These are phyloP conservation scores for Trichoderma polysporum DNA, from an alignment of 2,329 filamentous ascomycete genomes.

Conservation along the genomic window DNA sequence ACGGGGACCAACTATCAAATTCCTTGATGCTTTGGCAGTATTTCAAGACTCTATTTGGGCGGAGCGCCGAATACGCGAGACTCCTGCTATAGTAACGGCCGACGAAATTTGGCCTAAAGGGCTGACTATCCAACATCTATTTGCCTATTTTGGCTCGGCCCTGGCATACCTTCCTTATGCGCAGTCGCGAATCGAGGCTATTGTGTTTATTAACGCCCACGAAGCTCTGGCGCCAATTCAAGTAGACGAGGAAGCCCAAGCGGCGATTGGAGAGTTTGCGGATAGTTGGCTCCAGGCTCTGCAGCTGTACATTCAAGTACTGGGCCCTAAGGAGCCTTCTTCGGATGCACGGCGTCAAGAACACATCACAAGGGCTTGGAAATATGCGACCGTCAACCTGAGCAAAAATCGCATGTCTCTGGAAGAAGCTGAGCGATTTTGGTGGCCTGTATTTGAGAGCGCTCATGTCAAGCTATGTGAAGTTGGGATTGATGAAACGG, in stretches of 20 bases:
- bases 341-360: background rate
- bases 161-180: background rate
- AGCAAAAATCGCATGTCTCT: constrained; percentile 7
- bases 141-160: background rate
- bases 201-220: background rate
- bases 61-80: background rate
- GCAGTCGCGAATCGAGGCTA: background rate
- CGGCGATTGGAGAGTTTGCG: background rate
- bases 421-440: constrained; percentile 15
- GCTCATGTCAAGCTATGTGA: background rate
- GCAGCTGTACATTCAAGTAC: background rate
- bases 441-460: background rate
- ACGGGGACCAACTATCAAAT: background rate
- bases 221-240: background rate
- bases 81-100: constrained; percentile 3
- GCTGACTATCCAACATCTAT: constrained; percentile 3
- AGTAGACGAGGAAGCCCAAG: background rate
- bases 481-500: background rate
- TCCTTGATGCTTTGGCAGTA: background rate
- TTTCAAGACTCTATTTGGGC: background rate
- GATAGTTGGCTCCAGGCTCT: constrained; percentile 9
- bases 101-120: constrained; percentile 6
- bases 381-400: background rate
- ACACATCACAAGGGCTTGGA: constrained; percentile 7
- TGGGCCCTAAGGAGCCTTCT: background rate